phyloP scores from a whole-genome alignment of 1,284 basidiomycete species.

The Phaffia rhodozyma region DNA sequence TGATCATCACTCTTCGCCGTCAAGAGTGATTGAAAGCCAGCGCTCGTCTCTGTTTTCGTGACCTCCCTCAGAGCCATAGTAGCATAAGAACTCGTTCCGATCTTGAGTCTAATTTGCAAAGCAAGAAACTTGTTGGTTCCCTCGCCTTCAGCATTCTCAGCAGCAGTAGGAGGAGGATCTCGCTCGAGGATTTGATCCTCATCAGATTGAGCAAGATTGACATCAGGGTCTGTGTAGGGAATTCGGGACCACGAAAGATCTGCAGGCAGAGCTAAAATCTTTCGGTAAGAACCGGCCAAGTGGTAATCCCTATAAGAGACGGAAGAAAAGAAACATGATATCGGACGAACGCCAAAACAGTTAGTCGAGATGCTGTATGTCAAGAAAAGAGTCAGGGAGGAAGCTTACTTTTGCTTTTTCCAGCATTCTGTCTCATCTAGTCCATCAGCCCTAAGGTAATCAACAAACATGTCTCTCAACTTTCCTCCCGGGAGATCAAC shows the following conservation, averaged over 20 bases:
- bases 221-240: slow-evolving; percentile 83
- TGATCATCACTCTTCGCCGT: slow-evolving; percentile 75
- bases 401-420: slow-evolving; percentile 67
- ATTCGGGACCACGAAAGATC: slow-evolving; percentile 68
- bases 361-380: neutral
- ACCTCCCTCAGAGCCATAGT: slow-evolving; percentile 92
- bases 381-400: neutral
- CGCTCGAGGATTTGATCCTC: slow-evolving; percentile 79
- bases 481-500: slow-evolving; percentile 74
- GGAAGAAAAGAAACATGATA: neutral
- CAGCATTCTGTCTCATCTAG: slow-evolving; percentile 77
- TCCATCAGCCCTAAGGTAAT: slow-evolving; percentile 70
- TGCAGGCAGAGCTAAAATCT: slow-evolving; percentile 72
- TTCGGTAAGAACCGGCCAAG: slow-evolving; percentile 82
- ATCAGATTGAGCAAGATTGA: slow-evolving; percentile 81
- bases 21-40: slow-evolving; percentile 67
- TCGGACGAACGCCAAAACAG: neutral
- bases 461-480: slow-evolving; percentile 67
- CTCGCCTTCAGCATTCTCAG: neutral
- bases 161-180: slow-evolving; percentile 44
- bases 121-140: slow-evolving; percentile 70
- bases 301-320: slow-evolving; percentile 61
- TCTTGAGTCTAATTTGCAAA: slow-evolving; percentile 61
- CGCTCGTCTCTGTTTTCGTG: slow-evolving; percentile 82
- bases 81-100: slow-evolving; percentile 81